Conservation (phyloP, 1,284 basidiomycete species). For the Moesziomyces aphidis region DNA sequence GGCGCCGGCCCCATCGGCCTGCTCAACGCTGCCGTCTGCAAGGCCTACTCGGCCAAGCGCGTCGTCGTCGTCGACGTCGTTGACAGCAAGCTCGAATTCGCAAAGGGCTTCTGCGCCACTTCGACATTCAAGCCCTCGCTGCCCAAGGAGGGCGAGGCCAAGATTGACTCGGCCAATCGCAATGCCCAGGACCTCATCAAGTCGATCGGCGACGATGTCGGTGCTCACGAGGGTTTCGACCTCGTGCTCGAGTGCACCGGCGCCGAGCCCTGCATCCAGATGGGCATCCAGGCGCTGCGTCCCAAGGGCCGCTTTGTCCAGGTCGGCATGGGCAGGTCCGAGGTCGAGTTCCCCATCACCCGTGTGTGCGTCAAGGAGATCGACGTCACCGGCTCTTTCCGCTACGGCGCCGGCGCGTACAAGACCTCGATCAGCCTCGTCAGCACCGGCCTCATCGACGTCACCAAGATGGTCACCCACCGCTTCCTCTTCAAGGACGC, state of each 20-base stretch:
- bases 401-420: slow-evolving; percentile 82
- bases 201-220: slow-evolving; percentile 69
- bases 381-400: slow-evolving; percentile 74
- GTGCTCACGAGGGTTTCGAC: slow-evolving; percentile 72
- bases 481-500: slow-evolving; percentile 71
- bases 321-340: slow-evolving; percentile 72
- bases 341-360: slow-evolving; percentile 70
- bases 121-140: slow-evolving; percentile 77
- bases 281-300: slow-evolving; percentile 55
- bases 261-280: slow-evolving; percentile 65
- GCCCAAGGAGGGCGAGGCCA: slow-evolving; percentile 56
- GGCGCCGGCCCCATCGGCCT: slow-evolving; percentile 91
- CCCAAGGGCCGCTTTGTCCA: slow-evolving; percentile 68
- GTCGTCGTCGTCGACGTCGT: slow-evolving; percentile 76
- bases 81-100: slow-evolving; percentile 83
- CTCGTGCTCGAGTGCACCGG: slow-evolving; percentile 75
- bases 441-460: slow-evolving; percentile 71
- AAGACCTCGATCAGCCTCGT: slow-evolving; percentile 73
- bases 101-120: slow-evolving; percentile 87
- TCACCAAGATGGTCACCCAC: slow-evolving; percentile 74
- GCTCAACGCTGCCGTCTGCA: slow-evolving; percentile 90
- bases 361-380: slow-evolving; percentile 60
- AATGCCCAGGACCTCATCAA: slow-evolving; percentile 70
- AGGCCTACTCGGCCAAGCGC: slow-evolving; percentile 72
- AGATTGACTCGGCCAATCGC: slow-evolving; percentile 70